Evolutionary conservation across 169 alveolate genomes (phyloP).

Genomic region (Amoebophrya sp.): DNA sequence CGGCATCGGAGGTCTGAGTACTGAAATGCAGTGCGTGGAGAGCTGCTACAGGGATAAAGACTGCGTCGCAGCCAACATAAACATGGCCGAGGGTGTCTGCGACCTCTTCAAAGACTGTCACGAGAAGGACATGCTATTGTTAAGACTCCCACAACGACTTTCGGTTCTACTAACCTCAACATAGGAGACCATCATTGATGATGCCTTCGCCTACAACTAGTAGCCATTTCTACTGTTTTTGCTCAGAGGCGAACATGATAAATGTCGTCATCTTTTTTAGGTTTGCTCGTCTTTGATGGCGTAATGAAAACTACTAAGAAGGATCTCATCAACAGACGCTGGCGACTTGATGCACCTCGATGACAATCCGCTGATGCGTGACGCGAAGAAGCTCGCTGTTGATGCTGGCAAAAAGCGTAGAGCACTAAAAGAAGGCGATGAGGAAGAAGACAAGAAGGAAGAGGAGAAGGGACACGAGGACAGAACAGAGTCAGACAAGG

Average conservation of each 20-base stretch:
- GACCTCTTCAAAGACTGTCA: not conserved
- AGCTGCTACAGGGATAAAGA: not conserved
- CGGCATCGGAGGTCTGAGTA: not conserved
- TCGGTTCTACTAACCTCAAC: no score
- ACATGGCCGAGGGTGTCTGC: not conserved
- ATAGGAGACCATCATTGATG: no score
- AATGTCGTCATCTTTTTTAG: no score
- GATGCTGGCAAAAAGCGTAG: not conserved
- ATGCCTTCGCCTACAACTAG: no score
- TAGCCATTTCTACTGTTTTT: no score
- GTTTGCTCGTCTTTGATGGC: no score
- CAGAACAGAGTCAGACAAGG: no score
- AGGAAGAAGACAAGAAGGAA: not conserved
- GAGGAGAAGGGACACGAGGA: no score
- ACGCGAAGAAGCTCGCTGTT: not conserved
- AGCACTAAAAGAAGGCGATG: not conserved
- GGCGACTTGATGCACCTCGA: not conserved
- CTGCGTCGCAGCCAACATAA: not conserved
- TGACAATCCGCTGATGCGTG: not conserved
- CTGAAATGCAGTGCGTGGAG: not conserved
- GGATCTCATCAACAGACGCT: not conserved
- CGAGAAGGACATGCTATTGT: slow-evolving; percentile 10
- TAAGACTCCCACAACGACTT: no score
- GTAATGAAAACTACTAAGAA: no score
- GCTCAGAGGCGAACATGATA: no score